A percentile compares a stretch with the other conserved stretches of the same genome.
These are phyloP conservation scores for Teratosphaeria pseudoeucalypti DNA, from an alignment of 2,329 filamentous ascomycete genomes.

Conservation along the genomic window DNA sequence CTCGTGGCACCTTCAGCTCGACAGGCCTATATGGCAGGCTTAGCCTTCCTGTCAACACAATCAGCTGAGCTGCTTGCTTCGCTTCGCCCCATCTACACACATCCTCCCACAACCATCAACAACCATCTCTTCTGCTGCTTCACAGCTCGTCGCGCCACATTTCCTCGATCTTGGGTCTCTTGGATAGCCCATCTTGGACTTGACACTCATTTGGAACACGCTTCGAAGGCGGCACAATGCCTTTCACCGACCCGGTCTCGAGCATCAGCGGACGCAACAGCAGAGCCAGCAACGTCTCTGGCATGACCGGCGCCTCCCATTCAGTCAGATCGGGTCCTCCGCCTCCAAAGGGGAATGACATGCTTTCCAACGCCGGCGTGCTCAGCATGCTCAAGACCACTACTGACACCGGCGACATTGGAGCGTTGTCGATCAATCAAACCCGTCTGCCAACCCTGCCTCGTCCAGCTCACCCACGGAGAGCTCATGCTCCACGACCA, in stretches of 20 bases:
- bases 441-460: conserved; percentile 29
- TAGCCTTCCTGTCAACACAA: conserved; percentile 4
- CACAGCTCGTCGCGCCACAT: conserved; percentile 12
- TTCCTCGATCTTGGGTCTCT: conserved; percentile 13
- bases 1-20: not conserved
- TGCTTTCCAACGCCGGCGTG: conserved; percentile 31
- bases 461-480: conserved; percentile 26
- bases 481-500: conserved; percentile 26
- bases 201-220: conserved; percentile 14
- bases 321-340: conserved; percentile 22
- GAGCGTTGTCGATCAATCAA: conserved; percentile 28
- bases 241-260: conserved; percentile 33
- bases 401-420: conserved; percentile 39
- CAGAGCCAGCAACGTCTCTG: conserved; percentile 37
- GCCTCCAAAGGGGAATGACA: conserved; percentile 16
- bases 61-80: not conserved
- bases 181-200: conserved; percentile 22
- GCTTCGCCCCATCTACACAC: not conserved
- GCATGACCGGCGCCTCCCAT: conserved; percentile 20
- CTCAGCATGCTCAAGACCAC: conserved; percentile 42
- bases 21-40: conserved; percentile 1
- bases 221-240: conserved; percentile 30
- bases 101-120: conserved; percentile 3
- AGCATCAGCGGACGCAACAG: conserved; percentile 38
- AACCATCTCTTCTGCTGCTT: conserved; percentile 4